A percentile compares a stretch with the other conserved stretches of the same genome.
Conservation (phyloP, 352 stramenopile species). For the Phytophthora cactorum region DNA sequence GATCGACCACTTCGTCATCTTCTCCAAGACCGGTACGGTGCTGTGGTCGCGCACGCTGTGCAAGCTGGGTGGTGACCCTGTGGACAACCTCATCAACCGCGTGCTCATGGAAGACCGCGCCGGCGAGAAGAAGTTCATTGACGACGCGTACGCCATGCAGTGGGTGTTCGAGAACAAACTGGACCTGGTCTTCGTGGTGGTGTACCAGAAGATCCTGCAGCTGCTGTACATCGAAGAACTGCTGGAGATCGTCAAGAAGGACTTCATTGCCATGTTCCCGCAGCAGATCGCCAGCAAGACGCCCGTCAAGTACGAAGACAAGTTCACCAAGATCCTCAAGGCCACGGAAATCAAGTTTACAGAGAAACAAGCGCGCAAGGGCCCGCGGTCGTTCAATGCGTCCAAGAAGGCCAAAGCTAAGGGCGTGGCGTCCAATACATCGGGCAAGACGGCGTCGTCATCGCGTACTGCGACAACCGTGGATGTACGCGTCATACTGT, state of each 20-base stretch:
- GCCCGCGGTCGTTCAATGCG: constrained; percentile 63
- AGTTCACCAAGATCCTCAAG: constrained; percentile 85
- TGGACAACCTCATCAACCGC: constrained; percentile 89
- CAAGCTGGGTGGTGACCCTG: constrained; percentile 84
- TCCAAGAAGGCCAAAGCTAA: constrained; percentile 78
- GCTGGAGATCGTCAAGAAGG: constrained; percentile 88
- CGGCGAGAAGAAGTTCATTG: constrained; percentile 86
- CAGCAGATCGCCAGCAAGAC: constrained; percentile 77
- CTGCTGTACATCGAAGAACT: constrained; percentile 93
- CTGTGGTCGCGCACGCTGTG: constrained; percentile 91
- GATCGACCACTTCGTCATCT: constrained; percentile 94
- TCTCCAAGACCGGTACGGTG: constrained; percentile 91
- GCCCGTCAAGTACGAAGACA: constrained; percentile 79
- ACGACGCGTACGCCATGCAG: constrained; percentile 89
- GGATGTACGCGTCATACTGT: constrained; percentile 32
- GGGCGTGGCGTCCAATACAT: constrained; percentile 50
- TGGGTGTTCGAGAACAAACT: constrained; percentile 94
- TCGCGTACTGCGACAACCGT: constrained; percentile 45
- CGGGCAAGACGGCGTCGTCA: constrained; percentile 50
- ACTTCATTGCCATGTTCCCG: constrained; percentile 78
- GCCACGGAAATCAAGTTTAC: constrained; percentile 72
- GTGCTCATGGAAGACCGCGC: constrained; percentile 92
- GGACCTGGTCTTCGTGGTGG: constrained; percentile 91
- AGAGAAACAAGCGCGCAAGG: constrained; percentile 64
- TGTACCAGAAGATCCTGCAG: constrained; percentile 93